Evolutionary conservation across 148 eudicot species (phyloP).

Genomic region (Rhododendron ferrugineum): DNA sequence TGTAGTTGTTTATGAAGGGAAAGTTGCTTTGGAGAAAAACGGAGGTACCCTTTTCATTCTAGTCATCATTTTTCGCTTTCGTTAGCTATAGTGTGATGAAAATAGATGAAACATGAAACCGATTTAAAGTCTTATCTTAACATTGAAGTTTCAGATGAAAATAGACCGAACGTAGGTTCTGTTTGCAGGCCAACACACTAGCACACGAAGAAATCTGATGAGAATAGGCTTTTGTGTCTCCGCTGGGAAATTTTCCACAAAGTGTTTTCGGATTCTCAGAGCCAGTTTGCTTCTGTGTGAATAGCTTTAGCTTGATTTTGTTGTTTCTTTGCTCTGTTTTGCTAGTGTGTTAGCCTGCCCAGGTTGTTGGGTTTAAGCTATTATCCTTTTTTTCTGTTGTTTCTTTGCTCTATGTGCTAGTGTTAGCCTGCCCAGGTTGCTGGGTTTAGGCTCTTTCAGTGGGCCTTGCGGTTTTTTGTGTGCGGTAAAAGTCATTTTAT

Average conservation of each 20-base stretch:
- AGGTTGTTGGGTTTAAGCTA: too few species aligned
- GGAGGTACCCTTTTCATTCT: not conserved
- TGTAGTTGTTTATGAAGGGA: not conserved
- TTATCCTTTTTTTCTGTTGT: not conserved
- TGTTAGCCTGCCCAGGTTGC: too few species aligned
- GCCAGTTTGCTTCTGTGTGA: not conserved
- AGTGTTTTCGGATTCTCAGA: not conserved
- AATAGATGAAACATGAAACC: not conserved
- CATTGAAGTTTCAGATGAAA: not conserved
- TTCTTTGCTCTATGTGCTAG: not conserved
- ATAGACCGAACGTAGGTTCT: not conserved
- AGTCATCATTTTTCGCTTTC: not conserved
- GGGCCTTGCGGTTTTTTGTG: not conserved
- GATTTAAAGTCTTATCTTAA: not conserved
- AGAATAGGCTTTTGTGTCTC: not conserved
- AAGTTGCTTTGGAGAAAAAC: not conserved
- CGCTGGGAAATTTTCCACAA: not conserved
- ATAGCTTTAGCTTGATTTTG: not conserved
- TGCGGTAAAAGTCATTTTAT: too few species aligned
- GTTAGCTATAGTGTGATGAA: not conserved
- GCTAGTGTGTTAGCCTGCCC: too few species aligned
- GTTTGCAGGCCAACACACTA: not conserved
- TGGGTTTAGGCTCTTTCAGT: not conserved
- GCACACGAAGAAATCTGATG: not conserved
- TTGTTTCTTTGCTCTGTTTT: too few species aligned